Evolutionary conservation across 257 asterid species (phyloP).

Genomic region (Salvia hispanica): DNA sequence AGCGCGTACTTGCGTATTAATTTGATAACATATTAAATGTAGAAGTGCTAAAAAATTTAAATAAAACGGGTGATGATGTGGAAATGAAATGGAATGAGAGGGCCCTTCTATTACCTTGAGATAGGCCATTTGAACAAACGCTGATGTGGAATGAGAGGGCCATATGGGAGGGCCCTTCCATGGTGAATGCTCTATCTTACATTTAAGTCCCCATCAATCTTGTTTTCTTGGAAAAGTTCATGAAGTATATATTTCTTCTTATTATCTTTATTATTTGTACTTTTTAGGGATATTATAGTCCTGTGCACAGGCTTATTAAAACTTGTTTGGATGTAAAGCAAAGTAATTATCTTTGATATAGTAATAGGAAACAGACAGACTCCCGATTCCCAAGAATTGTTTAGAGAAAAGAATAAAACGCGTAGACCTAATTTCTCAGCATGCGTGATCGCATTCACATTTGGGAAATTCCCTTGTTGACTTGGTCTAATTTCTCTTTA

Average conservation of each 20-base stretch:
- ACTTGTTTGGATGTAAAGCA: constrained; percentile 2
- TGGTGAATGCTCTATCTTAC: background rate
- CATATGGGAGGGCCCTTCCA: too few relatives aligned
- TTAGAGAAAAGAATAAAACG: constrained; percentile 20
- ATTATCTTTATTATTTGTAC: too few relatives aligned
- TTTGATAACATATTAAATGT: too few relatives aligned
- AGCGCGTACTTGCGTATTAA: too few relatives aligned
- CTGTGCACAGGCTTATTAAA: background rate
- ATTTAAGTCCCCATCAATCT: background rate
- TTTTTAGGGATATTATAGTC: background rate
- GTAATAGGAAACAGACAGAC: background rate
- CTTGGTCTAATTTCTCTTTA: background rate
- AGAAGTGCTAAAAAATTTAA: too few relatives aligned
- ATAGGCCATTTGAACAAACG: too few relatives aligned
- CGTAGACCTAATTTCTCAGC: constrained; percentile 33
- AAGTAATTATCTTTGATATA: background rate
- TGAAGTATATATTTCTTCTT: too few relatives aligned
- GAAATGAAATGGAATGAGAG: too few relatives aligned
- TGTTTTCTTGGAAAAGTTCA: background rate
- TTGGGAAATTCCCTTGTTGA: constrained; percentile 15
- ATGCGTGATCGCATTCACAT: constrained; percentile 35
- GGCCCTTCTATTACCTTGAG: too few relatives aligned
- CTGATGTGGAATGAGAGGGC: too few relatives aligned
- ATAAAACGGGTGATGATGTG: too few relatives aligned
- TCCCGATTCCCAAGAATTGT: constrained; percentile 4